Percentiles rank a stretch among this genome's conserved stretches.
phyloP scores from a whole-genome alignment of 805 yeast species.

The Candida silvatica region DNA sequence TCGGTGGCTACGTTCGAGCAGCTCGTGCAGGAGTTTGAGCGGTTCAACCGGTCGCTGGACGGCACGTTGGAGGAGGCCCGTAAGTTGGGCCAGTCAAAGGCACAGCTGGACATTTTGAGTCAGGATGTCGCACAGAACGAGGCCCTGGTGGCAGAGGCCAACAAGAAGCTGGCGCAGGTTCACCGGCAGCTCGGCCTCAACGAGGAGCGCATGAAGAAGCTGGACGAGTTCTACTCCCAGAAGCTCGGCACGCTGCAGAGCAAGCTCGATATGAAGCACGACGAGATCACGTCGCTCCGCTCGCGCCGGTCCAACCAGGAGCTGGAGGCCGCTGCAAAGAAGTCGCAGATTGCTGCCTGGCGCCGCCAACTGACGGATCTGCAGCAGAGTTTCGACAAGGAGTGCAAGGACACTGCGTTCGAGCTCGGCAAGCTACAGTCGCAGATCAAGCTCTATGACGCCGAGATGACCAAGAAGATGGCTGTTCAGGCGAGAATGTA shows the following conservation, averaged over 20 bases:
- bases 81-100: conserved; percentile 28
- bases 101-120: conserved; percentile 20
- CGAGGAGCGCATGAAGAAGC: conserved; percentile 37
- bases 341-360: conserved; percentile 34
- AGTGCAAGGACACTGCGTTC: conserved; percentile 41
- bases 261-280: conserved; percentile 34
- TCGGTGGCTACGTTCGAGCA: conserved; percentile 52
- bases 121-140: conserved; percentile 29
- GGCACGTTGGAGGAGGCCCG: conserved; percentile 40
- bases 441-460: conserved; percentile 44
- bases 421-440: conserved; percentile 48
- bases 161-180: conserved; percentile 36
- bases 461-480: conserved; percentile 36
- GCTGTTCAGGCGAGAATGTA: background rate
- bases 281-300: conserved; percentile 38
- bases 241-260: conserved; percentile 34
- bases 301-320: conserved; percentile 40
- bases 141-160: conserved; percentile 33
- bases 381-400: conserved; percentile 39
- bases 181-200: conserved; percentile 40
- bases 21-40: conserved; percentile 37
- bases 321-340: conserved; percentile 39
- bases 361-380: conserved; percentile 26
- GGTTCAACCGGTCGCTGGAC: conserved; percentile 34
- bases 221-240: conserved; percentile 34